phyloP scores from a whole-genome alignment of 352 stramenopile genomes.

The Phytophthora hibernalis region DNA sequence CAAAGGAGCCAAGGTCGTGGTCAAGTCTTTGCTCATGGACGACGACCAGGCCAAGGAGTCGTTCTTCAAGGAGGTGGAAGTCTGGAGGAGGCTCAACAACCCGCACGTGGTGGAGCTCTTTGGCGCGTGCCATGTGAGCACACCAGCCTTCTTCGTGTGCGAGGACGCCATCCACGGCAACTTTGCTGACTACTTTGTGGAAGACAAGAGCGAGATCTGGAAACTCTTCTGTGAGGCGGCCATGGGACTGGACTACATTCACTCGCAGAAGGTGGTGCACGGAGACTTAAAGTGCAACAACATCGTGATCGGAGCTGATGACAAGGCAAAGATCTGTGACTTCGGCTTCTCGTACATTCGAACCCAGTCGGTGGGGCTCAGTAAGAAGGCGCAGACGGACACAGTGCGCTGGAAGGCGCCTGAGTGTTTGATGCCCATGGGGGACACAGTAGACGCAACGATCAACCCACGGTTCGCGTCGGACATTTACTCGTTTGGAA shows the following conservation, averaged over 20 bases:
- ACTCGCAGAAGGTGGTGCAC: conserved; percentile 72
- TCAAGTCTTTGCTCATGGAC: conserved; percentile 47
- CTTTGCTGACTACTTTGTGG: conserved; percentile 38
- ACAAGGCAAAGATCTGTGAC: conserved; percentile 46
- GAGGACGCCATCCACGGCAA: conserved; percentile 40
- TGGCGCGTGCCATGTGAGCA: conserved; percentile 57
- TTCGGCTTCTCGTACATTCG: conserved; percentile 50
- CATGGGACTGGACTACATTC: conserved; percentile 73
- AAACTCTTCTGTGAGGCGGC: conserved; percentile 44
- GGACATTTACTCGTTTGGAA: conserved; percentile 53
- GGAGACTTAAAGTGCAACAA: conserved; percentile 91
- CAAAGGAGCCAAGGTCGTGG: conserved; percentile 41
- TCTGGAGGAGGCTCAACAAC: conserved; percentile 47
- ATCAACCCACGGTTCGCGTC: conserved; percentile 43
- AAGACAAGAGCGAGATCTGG: conserved; percentile 35
- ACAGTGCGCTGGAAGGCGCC: conserved; percentile 46
- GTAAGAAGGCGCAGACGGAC: conserved; percentile 29
- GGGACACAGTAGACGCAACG: conserved; percentile 10
- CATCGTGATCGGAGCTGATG: conserved; percentile 63
- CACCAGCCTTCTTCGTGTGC: conserved; percentile 45
- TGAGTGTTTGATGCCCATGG: conserved; percentile 40
- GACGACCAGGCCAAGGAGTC: conserved; percentile 35
- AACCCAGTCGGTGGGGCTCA: conserved; percentile 41
- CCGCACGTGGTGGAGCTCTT: conserved; percentile 53
- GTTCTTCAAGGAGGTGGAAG: conserved; percentile 48